Evolutionary conservation across 177 flowering plant genomes (phyloP), one percentile per base, ranked within the genome.

Genomic region (Vitis hybrid): DNA sequence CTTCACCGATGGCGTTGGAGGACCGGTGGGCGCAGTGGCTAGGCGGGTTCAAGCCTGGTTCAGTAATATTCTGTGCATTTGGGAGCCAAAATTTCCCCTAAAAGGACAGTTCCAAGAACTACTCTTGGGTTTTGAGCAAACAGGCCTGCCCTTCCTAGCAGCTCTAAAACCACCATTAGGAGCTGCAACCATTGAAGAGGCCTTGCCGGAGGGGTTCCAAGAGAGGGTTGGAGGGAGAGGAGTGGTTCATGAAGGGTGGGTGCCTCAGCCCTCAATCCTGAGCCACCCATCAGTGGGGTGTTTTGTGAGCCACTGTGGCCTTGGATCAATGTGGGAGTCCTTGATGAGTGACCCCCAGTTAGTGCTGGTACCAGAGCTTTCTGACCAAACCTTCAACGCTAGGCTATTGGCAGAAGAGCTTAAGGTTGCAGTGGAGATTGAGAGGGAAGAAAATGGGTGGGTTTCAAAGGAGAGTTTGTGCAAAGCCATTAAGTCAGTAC

Each of bases 331-430:
- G 84, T 80, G 82, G 84, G 88, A 83, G 73, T 64, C 79, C 2
- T 46, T 83, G 59, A 70, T 72, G 79, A 75, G 82, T 61, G 74
- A 79, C 48, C 66, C 72, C 19, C 87, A 84, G 61, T 66, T 87
- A 6, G 89, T 85, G 65, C 8, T 80, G 65, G 56, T 87, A 19
- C 89, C 92, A 2, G 72, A 74, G 2, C n/a, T 72, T 48, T 80
- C 70, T 15, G 90, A 89, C 67, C 93, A 85, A 62, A 74, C 84
- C 5, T 11, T 84, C 56, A 87, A 84, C 73, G 74, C 87, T 0
- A 79, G 80, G 70, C 3, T 85, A 6, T 11, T 89, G 82, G 85
- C 73, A 1, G 79, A 65, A 0, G 85, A 84, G 21, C 55, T 87
- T 56, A 78, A 83, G 75, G 86, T 82, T 10, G 89, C 71, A 0